phyloP scores from a whole-genome alignment of 2,329 filamentous ascomycete genomes.

The Microcera coccophila region DNA sequence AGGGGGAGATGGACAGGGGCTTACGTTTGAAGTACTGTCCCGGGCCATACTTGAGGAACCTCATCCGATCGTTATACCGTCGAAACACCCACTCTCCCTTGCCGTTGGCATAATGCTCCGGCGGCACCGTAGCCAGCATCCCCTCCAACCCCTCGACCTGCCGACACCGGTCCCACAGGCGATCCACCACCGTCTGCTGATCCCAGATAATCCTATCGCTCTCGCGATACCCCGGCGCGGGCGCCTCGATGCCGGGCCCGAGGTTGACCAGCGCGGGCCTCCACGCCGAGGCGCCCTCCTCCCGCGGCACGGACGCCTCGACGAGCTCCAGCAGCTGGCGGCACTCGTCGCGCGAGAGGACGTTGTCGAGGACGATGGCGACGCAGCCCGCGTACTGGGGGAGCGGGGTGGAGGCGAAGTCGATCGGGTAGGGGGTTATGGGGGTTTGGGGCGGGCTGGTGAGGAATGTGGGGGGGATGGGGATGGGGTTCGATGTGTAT shows the following conservation, averaged over 20 bases:
- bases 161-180: slow-evolving; percentile 59
- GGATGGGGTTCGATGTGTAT: slow-evolving; percentile 33
- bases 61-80: slow-evolving; percentile 66
- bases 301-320: slow-evolving; percentile 45
- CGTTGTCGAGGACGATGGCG: slow-evolving; percentile 59
- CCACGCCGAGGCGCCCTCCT: slow-evolving; percentile 47
- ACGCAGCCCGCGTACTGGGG: slow-evolving; percentile 50
- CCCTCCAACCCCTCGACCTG: slow-evolving; percentile 39
- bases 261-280: slow-evolving; percentile 64
- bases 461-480: slow-evolving; percentile 45
- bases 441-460: slow-evolving; percentile 34
- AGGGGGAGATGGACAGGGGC: slow-evolving; percentile 12
- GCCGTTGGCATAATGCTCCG: slow-evolving; percentile 19
- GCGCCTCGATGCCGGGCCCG: slow-evolving; percentile 57
- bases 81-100: slow-evolving; percentile 40
- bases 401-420: slow-evolving; percentile 48
- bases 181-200: slow-evolving; percentile 54
- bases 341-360: slow-evolving; percentile 57
- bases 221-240: slow-evolving; percentile 55
- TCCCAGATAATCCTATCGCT: slow-evolving; percentile 79
- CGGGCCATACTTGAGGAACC: slow-evolving; percentile 68
- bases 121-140: slow-evolving; percentile 34
- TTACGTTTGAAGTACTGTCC: slow-evolving; percentile 68
- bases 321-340: slow-evolving; percentile 47
- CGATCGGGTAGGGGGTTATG: slow-evolving; percentile 43